Conservation (phyloP, 2,329 filamentous ascomycete genomes). For the Fusarium albosuccineum region DNA sequence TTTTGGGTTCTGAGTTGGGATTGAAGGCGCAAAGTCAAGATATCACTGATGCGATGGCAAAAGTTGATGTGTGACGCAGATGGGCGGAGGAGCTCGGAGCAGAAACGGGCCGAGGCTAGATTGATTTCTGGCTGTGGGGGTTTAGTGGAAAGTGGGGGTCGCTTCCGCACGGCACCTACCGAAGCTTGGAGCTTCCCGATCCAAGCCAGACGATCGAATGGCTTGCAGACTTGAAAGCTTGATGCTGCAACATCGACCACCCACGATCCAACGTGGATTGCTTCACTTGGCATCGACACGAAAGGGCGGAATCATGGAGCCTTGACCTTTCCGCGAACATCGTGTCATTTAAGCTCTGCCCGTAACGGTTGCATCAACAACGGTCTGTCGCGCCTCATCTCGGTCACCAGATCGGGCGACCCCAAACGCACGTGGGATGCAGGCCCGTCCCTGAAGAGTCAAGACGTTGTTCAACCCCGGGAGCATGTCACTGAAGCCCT, state of each 20-base stretch:
- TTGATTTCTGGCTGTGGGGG: conserved; percentile 18
- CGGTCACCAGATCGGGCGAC: conserved; percentile 41
- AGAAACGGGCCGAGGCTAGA: conserved; percentile 40
- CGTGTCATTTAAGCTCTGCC: conserved; percentile 8
- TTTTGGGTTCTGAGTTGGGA: background rate
- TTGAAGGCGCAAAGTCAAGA: background rate
- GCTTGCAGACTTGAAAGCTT: background rate
- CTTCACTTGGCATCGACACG: conserved; percentile 13
- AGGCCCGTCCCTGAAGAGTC: conserved; percentile 11
- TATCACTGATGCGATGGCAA: conserved; percentile 9
- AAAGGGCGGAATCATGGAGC: background rate
- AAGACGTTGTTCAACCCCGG: background rate
- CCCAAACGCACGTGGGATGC: conserved; percentile 35
- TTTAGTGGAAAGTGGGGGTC: background rate
- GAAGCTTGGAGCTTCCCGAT: background rate
- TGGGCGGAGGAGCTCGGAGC: conserved; percentile 26
- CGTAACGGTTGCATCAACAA: conserved; percentile 6
- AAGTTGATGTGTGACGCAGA: conserved; percentile 12
- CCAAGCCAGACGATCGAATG: background rate
- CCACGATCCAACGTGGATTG: conserved; percentile 11
- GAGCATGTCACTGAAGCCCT: background rate
- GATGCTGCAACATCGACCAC: background rate
- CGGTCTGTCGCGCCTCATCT: conserved; percentile 10
- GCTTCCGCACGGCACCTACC: conserved; percentile 11
- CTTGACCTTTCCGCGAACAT: background rate